Evolutionary conservation across 306 rosid genomes (phyloP), one percentile per base, ranked within the genome.

Genomic region (Prunus mira): DNA sequence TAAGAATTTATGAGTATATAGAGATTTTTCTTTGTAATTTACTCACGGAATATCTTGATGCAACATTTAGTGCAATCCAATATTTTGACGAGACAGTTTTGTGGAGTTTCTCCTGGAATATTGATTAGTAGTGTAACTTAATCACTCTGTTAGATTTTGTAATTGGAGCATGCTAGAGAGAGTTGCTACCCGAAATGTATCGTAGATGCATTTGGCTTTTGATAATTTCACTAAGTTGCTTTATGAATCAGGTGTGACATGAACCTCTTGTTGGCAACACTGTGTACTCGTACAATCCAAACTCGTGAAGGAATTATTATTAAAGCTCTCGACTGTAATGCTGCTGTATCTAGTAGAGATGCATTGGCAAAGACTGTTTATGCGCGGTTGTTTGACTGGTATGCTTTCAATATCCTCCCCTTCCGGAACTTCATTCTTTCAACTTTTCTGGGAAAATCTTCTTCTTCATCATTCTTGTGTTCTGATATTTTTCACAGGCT

Each of bases 321-420:
- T 71, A 95, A 90, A 83, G 96, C 97, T 51, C 97, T 95, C 61
- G 99, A 95, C 70, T 92, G 97, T 87, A 85, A 82, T 80, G 97
- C 92, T 83, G 97, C 97, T 65, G 79, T 87, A 76, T 90, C 96
- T 83, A 91, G 97, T 67, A 88, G 99, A 78, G 97, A 92, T 91
- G 87, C 90, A 62, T 81, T 92, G 88, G 97, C 99, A 66, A 95
- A 95, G 87, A 95, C 97, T 73, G 86, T 95, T 85, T 95, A 95
- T 84, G 86, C 97, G 11, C 89, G 92, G 55, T 82, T 95, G 65
- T 95, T 95, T 86, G 97, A 92, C 77, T 95, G 97, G 99, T 95
- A 89, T 71, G 82, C 60, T 72, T 51, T 61, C 80, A 76, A 38
- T 83, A 80, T 57, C 62, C 65, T 32, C 62, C 58, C 54, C 52